Conservation (phyloP, 805 yeast genomes). For the Lipomyces chichibuensis region DNA sequence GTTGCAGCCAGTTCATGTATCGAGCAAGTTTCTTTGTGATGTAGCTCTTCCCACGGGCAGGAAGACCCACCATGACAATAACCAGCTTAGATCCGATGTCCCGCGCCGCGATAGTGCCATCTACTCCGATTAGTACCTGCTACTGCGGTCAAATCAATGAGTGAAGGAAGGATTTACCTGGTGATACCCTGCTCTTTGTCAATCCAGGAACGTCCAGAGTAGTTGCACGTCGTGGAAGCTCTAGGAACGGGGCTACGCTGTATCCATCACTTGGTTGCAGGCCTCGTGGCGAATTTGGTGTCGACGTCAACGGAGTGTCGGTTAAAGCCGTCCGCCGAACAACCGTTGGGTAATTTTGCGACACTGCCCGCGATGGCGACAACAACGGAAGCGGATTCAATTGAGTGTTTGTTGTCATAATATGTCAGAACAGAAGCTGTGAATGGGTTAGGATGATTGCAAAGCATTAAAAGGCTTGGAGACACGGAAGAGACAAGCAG, state of each 20-base stretch:
- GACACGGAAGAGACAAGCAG: background rate
- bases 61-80: conserved; percentile 93
- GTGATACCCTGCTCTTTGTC: conserved; percentile 75
- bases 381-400: conserved; percentile 1
- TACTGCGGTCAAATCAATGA: background rate
- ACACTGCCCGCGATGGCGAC: conserved; percentile 20
- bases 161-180: conserved; percentile 51
- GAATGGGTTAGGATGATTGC: background rate
- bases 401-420: background rate
- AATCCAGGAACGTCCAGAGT: conserved; percentile 92
- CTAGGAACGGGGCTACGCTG: conserved; percentile 26
- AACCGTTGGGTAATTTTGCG: conserved; percentile 23
- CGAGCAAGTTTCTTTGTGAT: conserved; percentile 88
- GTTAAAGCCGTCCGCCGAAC: conserved; percentile 27
- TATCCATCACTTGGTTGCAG: conserved; percentile 16
- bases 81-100: conserved; percentile 85
- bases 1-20: conserved; percentile 91
- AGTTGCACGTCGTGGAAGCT: conserved; percentile 60
- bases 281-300: conserved; percentile 29
- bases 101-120: conserved; percentile 43
- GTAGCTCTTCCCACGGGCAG: conserved; percentile 94
- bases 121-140: conserved; percentile 11
- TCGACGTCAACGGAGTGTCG: conserved; percentile 32
- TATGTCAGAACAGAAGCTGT: background rate
- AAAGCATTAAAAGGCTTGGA: background rate